Percentiles rank a stretch among this genome's conserved stretches.
These are phyloP conservation scores for Hypericum perforatum DNA, from an alignment of 345 rosid genomes.

Conservation along the genomic window DNA sequence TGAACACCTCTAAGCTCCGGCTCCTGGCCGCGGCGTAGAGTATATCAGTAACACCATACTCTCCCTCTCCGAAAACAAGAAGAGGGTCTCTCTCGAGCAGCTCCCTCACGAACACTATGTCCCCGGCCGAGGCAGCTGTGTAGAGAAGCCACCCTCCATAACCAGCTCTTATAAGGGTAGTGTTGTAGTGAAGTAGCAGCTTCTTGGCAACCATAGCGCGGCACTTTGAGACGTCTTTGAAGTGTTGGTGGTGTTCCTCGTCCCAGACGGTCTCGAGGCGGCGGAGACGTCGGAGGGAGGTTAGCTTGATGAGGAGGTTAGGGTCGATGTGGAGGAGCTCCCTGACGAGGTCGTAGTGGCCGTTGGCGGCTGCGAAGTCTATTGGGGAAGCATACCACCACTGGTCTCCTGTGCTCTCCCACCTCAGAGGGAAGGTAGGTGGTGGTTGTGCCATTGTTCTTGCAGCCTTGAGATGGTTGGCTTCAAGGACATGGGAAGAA, in stretches of 20 bases:
- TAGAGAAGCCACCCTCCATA: conserved; percentile 96
- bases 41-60: conserved; percentile 81
- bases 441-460: conserved; percentile 24
- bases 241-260: conserved; percentile 54
- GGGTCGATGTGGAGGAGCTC: conserved; percentile 86
- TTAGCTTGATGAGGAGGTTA: conserved; percentile 91
- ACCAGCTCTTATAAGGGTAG: conserved; percentile 72
- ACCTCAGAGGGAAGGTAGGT: conserved; percentile 74
- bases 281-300: conserved; percentile 91
- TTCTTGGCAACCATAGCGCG: conserved; percentile 62
- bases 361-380: conserved; percentile 95
- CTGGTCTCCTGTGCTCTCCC: conserved; percentile 99
- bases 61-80: conserved; percentile 95
- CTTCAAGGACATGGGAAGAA: too few species aligned
- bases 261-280: conserved; percentile 98
- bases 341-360: conserved; percentile 66
- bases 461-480: too few species aligned
- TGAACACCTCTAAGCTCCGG: conserved; percentile 51
- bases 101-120: conserved; percentile 50
- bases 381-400: conserved; percentile 99
- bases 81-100: conserved; percentile 66
- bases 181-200: conserved; percentile 58
- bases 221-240: conserved; percentile 48
- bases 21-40: conserved; percentile 79
- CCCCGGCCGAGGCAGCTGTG: conserved; percentile 95